Base-by-base conservation (phyloP, 331 rosid genomes). In the Dryas integrifolia region DNA sequence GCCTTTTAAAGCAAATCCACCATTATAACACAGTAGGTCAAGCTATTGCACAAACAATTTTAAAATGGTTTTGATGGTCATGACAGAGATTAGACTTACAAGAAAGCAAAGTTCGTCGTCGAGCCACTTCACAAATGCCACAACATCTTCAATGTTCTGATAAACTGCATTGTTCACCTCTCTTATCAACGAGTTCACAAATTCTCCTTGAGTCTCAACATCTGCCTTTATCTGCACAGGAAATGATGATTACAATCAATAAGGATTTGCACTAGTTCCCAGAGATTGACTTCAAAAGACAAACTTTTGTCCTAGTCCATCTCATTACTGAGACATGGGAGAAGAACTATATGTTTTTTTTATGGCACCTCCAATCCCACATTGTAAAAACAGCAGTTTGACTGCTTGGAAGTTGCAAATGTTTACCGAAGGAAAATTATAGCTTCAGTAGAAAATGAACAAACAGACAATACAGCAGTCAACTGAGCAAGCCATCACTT, bases 81-180 rank as follows among this genome's bases (percentile, higher is more conserved):
- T 52, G 63, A 50, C 69, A 72, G 38, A 65, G 40, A 67, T 48
- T 12, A 72, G 9, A 78, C 95, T 83, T 84, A 95, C 99, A 80
- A 95, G 99, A 88, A 95, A 95, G 90, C 96, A 88, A 26, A 95
- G 98, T 83, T 95, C 99, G 18, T 95, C 99, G 47, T 95, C 99
- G 52, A 95, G 89, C 99, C 99, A 95, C 87, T 89, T 92, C 72
- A 95, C 99, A 74, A 95, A 95, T 43, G 90, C 99, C 76, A 95
- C 96, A 12, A 95, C 92, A 62, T 92, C 99, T 77, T 89, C 96
- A 58, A 95, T 88, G 82, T 85, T 85, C 79, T 84, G 89, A 83
- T 85, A 95, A 70, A 79, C 93, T 51, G 99, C 99, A 65, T 77
- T 74, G 64, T 95, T 95, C 80, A 95, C 99, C 86, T 95, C 99